Evolutionary conservation across 2,329 filamentous ascomycete genomes (phyloP).

Genomic region (Reticulascus tulasneorum): DNA sequence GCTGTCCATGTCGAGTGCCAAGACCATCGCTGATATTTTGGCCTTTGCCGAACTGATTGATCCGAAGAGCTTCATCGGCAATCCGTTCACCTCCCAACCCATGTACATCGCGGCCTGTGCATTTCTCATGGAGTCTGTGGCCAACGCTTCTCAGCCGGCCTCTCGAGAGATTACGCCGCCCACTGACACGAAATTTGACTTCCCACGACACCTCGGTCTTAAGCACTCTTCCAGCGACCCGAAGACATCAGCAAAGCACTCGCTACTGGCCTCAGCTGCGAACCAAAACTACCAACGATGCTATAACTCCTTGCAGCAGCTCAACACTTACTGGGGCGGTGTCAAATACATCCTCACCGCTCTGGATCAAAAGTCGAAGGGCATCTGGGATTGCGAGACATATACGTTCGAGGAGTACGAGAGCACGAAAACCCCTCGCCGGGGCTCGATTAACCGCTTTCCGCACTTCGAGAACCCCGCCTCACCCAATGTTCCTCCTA

Average conservation of each 20-base stretch:
- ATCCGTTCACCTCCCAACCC: constrained; percentile 84
- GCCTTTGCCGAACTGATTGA: constrained; percentile 84
- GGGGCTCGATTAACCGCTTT: constrained; percentile 40
- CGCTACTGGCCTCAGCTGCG: constrained; percentile 72
- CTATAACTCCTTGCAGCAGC: constrained; percentile 75
- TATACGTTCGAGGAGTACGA: constrained; percentile 73
- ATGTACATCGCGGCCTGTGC: constrained; percentile 90
- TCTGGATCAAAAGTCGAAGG: constrained; percentile 81
- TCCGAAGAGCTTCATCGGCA: constrained; percentile 79
- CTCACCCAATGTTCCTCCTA: constrained; percentile 50
- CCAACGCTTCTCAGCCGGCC: constrained; percentile 62
- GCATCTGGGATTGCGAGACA: constrained; percentile 73
- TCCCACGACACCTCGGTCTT: constrained; percentile 10
- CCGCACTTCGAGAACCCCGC: constrained; percentile 40
- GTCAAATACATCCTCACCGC: constrained; percentile 84
- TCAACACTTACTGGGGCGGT: constrained; percentile 84
- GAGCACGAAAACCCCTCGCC: constrained; percentile 49
- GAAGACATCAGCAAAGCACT: constrained; percentile 59
- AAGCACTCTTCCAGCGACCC: constrained; percentile 17
- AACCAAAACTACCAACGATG: constrained; percentile 85
- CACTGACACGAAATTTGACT: constrained; percentile 18
- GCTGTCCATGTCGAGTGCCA: constrained; percentile 80
- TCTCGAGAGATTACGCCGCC: constrained; percentile 57
- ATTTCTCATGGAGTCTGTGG: constrained; percentile 77
- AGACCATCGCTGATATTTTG: constrained; percentile 85